Base-by-base conservation (phyloP, 2,329 filamentous ascomycete genomes). In the Cadophora sp. region DNA sequence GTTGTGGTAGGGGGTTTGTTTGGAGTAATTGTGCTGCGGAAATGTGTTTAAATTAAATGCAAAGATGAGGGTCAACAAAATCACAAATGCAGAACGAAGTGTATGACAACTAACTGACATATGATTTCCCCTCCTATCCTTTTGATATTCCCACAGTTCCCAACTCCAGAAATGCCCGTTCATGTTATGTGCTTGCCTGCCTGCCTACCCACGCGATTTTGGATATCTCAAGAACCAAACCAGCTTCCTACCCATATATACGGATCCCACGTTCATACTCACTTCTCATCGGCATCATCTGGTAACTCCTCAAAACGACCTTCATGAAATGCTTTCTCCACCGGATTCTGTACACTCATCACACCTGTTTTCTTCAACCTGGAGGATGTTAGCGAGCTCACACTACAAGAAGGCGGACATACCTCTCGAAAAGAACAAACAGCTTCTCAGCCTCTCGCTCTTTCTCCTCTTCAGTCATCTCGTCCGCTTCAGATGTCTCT, bases 381-480 rank as follows among this genome's bases (percentile, higher is more conserved):
- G 11, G 20, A 22, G 6, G 4, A 14, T 22, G 51, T 72, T 60
- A 72, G 69, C 47, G 1, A 16, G 30, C 20, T 9, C 11, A 22
- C 24, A 66, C 13, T n/a, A 11, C 24, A 43, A 39, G 1, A n/a
- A 33, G 20, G 22, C 20, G 33, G 14, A 3, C 68, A 59, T 68
- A 77, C 75, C 75, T 73, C 30, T 77, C 76, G 66, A 77, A 76
- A 14, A 77, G 66, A 27, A 76, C 74, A 70, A 76, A 76, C 48
- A 77, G 50, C 59, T 66, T 74, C 68, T 77, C 76, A 3, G 76
- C 76, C 45, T 99, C 96, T 66, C 92, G 84, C 78, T 97, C 92
- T 78, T 95, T 97, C 81, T 98, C 95, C 71, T 94, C 94, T 56
- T 92, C 83, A 0, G 91, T 96, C 95, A 98, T 97, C 59, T 91